Evolutionary conservation across 2,329 filamentous ascomycete species (phyloP).

Genomic region (Pestalotiopsis sp.): DNA sequence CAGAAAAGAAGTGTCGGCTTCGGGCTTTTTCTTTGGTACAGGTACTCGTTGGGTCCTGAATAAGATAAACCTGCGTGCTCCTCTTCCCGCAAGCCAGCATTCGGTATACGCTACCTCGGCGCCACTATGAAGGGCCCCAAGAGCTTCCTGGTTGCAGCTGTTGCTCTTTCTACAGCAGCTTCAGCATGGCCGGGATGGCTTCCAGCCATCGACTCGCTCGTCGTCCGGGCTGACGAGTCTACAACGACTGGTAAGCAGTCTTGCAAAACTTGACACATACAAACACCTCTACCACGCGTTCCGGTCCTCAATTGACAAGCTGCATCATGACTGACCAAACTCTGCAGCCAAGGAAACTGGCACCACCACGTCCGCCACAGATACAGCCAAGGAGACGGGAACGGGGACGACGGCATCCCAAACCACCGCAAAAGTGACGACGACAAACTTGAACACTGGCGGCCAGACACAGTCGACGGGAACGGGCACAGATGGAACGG

Average conservation of each 20-base stretch:
- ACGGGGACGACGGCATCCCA: constrained; percentile 16
- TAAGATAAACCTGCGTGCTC: constrained; percentile 16
- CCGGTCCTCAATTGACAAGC: constrained; percentile 15
- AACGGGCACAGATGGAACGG: constrained; percentile 25
- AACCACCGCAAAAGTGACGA: constrained; percentile 22
- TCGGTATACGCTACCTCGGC: constrained; percentile 21
- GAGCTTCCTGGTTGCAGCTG: constrained; percentile 50
- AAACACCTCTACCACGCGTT: no score
- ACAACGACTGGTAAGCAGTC: constrained; percentile 12
- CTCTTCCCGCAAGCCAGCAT: constrained; percentile 24
- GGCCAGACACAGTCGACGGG: constrained; percentile 28
- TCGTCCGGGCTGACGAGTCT: constrained; percentile 49
- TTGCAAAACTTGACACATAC: constrained; percentile 17
- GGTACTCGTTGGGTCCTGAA: background rate
- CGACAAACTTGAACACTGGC: constrained; percentile 45
- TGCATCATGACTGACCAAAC: background rate
- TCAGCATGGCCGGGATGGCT: constrained; percentile 61
- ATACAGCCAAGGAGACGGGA: constrained; percentile 21
- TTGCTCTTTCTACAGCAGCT: constrained; percentile 54
- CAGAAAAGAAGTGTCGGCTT: background rate
- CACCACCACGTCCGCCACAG: constrained; percentile 10
- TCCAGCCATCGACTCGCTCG: constrained; percentile 53
- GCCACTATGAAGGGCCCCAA: constrained; percentile 52
- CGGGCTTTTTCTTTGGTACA: background rate
- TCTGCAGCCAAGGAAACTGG: constrained; percentile 4